These are phyloP conservation scores for Paecilomyces niveus DNA, from an alignment of 2,329 filamentous ascomycete species.

Conservation along the genomic window DNA sequence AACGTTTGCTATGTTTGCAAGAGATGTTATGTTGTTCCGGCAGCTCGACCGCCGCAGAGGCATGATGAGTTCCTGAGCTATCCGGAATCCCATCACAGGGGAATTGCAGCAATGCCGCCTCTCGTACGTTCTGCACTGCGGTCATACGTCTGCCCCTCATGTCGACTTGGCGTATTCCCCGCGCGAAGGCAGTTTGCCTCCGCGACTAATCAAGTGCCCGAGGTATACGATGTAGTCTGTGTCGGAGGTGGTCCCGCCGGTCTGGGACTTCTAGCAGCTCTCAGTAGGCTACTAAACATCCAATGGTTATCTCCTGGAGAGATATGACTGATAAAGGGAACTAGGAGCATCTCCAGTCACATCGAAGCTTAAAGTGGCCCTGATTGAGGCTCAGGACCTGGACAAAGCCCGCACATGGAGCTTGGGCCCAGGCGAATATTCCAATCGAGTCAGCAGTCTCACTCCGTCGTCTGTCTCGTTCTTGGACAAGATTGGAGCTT, in stretches of 20 bases:
- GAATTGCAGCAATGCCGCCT: conserved; percentile 25
- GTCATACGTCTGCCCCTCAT: conserved; percentile 35
- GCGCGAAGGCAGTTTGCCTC: conserved; percentile 26
- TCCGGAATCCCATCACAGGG: not conserved
- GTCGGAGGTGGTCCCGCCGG: conserved; percentile 86
- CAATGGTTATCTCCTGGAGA: not conserved
- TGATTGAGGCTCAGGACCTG: conserved; percentile 86
- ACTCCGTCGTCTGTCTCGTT: conserved; percentile 84
- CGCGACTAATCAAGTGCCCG: conserved; percentile 40
- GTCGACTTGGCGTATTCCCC: conserved; percentile 20
- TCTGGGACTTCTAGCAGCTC: conserved; percentile 69
- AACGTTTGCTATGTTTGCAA: conserved; percentile 3
- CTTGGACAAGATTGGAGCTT: conserved; percentile 75
- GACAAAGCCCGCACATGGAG: conserved; percentile 60
- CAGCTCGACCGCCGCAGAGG: not conserved
- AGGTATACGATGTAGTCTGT: conserved; percentile 89
- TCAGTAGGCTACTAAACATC: conserved; percentile 51
- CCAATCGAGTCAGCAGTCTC: conserved; percentile 91
- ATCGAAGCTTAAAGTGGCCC: conserved; percentile 69
- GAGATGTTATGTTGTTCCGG: not conserved
- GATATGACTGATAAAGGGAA: conserved; percentile 14
- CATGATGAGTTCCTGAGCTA: not conserved
- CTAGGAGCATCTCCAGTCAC: conserved; percentile 71
- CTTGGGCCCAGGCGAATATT: conserved; percentile 63
- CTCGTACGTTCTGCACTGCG: conserved; percentile 24